Base-by-base conservation (phyloP, 805 yeast genomes). In the Kockiozyma suomiensis region DNA sequence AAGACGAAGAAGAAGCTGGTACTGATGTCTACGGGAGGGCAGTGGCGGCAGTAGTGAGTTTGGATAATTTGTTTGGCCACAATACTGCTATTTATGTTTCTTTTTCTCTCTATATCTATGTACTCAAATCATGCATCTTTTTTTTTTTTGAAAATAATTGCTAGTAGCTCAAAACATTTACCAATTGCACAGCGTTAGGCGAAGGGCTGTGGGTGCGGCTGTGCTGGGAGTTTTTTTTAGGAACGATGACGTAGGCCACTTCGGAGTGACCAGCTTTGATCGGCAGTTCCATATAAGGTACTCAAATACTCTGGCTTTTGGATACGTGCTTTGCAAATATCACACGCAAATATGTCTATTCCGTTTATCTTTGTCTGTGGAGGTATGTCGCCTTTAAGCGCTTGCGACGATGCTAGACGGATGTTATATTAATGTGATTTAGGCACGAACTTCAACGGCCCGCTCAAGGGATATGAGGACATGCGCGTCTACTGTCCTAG, bases 1-100 rank as follows among this genome's bases (percentile, higher is more conserved):
- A 81, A 82, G 28, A 42, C 32, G 49, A 65, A 65, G 52, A 53
- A 54, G 61, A 63, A 61, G 54, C 40, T 64, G 35, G 66, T 64
- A 17, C 30, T 64, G 28, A 55, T 64, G 61, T 54, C 64, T 13
- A 62, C 61, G 2, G 67, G 67, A 10, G 57, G 51, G 1, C 56
- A 56, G 17, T 40, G 61, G 56, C 47, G 53, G 26, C 35, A 35
- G 32, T 56, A 50, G 52, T n/a, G n/a, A n/a, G n/a, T n/a, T n/a
- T n/a, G n/a, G n/a, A n/a, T n/a, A n/a, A n/a, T n/a, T n/a, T n/a
- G n/a, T n/a, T n/a, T n/a, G n/a, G n/a, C n/a, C n/a, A n/a, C n/a
- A n/a, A n/a, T n/a, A n/a, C n/a, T n/a, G n/a, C n/a, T n/a, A n/a
- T n/a, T n/a, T n/a, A n/a, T n/a, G n/a, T n/a, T n/a, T n/a, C n/a